Conservation (phyloP, 2,329 filamentous ascomycete species). For the Furcasterigmium furcatum region DNA sequence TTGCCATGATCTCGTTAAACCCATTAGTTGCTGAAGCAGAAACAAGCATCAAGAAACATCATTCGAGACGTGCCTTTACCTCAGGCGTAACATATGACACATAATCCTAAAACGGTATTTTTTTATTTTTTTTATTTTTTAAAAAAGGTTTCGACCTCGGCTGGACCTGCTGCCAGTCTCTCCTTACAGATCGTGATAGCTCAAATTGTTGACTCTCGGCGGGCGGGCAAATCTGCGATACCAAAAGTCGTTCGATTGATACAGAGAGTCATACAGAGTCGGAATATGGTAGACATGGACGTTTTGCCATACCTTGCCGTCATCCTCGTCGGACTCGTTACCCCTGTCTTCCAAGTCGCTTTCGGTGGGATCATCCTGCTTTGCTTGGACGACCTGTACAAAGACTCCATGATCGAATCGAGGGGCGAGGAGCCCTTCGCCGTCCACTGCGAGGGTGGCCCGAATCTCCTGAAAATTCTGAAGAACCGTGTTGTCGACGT, state of each 20-base stretch:
- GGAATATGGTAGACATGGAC: not conserved
- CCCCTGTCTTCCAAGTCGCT: not conserved
- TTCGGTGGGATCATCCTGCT: not conserved
- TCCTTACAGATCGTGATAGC: too few relatives aligned
- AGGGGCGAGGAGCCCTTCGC: not conserved
- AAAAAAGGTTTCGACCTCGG: too few relatives aligned
- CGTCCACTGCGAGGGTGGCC: not conserved
- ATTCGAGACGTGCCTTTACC: too few relatives aligned
- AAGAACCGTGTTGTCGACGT: not conserved
- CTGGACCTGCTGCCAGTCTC: too few relatives aligned
- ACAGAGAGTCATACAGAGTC: not conserved
- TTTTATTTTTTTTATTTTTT: too few relatives aligned
- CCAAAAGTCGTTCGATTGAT: not conserved
- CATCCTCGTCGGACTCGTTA: not conserved
- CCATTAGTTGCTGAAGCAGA: too few relatives aligned
- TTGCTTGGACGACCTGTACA: not conserved
- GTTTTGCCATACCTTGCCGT: not conserved
- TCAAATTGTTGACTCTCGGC: not conserved
- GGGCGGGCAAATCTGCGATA: not conserved
- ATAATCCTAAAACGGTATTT: too few relatives aligned
- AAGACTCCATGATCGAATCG: not conserved
- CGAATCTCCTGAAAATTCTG: not conserved
- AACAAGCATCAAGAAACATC: too few relatives aligned
- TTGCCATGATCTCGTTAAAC: too few relatives aligned
- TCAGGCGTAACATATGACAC: too few relatives aligned